These are phyloP conservation scores for Diaporthe velutina DNA, from an alignment of 2,329 filamentous ascomycete species.

Conservation along the genomic window DNA sequence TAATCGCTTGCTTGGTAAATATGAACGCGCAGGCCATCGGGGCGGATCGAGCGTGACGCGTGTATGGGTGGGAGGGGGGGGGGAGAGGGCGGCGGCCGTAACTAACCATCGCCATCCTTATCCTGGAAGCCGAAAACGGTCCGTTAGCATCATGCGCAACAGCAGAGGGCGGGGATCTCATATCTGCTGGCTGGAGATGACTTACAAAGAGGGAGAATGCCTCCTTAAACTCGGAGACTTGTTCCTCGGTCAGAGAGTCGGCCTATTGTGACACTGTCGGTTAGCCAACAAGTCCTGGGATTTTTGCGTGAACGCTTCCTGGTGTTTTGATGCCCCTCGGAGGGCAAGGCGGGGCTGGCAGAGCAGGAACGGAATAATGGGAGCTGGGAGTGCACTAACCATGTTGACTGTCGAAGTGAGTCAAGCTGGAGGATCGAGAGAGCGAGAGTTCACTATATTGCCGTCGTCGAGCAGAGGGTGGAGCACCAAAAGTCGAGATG, in stretches of 20 bases:
- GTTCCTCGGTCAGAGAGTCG: constrained; percentile 98
- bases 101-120: constrained; percentile 92
- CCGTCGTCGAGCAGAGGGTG: constrained; percentile 31
- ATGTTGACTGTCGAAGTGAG: constrained; percentile 33
- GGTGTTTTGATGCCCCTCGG: constrained; percentile 37
- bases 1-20: neutral
- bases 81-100: constrained; percentile 49
- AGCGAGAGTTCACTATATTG: constrained; percentile 7
- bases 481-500: constrained; percentile 24
- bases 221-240: constrained; percentile 99
- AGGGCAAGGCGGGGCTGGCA: constrained; percentile 32
- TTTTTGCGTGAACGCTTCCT: constrained; percentile 14
- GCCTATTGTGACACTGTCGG: constrained; percentile 68
- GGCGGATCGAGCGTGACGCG: constrained; percentile 25
- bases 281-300: constrained; percentile 41
- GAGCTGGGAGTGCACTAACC: constrained; percentile 31
- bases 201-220: constrained; percentile 99
- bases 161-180: constrained; percentile 28
- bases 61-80: constrained; percentile 9
- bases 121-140: constrained; percentile 68
- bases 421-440: neutral
- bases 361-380: neutral
- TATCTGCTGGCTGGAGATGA: constrained; percentile 37
- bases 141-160: constrained; percentile 34
- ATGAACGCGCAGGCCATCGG: constrained; percentile 32